These are phyloP conservation scores for Amanita brunnescens DNA, from an alignment of 768 basidiomycete genomes.

Conservation along the genomic window DNA sequence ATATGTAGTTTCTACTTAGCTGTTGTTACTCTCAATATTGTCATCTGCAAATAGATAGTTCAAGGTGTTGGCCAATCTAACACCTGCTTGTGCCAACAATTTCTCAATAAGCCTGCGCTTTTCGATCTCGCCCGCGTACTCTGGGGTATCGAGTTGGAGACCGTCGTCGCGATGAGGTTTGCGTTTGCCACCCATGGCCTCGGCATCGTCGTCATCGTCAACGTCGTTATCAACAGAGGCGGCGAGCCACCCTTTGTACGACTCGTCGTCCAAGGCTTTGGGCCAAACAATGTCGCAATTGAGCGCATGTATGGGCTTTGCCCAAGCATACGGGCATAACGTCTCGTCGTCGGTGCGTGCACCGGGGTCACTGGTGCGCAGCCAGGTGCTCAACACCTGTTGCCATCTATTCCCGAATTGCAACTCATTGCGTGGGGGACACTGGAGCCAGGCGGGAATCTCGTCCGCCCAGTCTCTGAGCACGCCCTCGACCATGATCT, in stretches of 20 bases:
- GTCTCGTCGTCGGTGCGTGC: constrained; percentile 40
- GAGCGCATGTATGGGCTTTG: constrained; percentile 57
- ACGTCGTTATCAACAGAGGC: not conserved
- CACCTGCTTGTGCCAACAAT: constrained; percentile 73
- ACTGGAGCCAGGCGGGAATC: constrained; percentile 55
- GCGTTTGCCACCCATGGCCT: not conserved
- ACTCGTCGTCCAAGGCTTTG: constrained; percentile 42
- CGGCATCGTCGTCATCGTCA: not conserved
- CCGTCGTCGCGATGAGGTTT: not conserved
- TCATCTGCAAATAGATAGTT: constrained; percentile 53
- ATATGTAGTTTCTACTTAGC: no score
- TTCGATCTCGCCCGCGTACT: not conserved
- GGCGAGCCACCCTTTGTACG: not conserved
- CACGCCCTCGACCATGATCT: constrained; percentile 80
- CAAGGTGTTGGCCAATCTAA: constrained; percentile 75
- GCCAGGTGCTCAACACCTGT: constrained; percentile 15
- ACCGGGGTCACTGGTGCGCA: constrained; percentile 12
- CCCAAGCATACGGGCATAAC: constrained; percentile 78
- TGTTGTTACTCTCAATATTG: not conserved
- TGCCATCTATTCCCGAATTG: constrained; percentile 18
- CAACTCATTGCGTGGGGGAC: constrained; percentile 25
- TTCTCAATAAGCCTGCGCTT: constrained; percentile 15
- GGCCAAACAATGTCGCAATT: constrained; percentile 87
- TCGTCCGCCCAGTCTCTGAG: constrained; percentile 58
- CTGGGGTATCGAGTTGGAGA: not conserved